Conservation (phyloP, 495 filamentous ascomycete species). For the Chlorociboria aeruginascens region DNA sequence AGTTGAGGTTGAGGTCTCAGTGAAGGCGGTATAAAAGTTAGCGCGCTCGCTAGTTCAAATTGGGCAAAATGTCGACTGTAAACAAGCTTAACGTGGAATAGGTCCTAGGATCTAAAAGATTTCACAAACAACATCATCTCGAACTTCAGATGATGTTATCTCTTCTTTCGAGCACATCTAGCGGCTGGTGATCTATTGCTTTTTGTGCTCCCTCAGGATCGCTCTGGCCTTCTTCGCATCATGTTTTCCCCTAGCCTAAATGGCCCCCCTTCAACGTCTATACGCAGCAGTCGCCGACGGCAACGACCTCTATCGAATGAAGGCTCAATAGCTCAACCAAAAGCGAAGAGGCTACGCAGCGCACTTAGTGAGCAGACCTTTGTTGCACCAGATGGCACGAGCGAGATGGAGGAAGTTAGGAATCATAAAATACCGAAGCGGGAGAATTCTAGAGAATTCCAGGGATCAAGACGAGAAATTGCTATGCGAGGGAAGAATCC, state of each 20-base stretch:
- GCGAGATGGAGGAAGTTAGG: constrained; percentile 37
- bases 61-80: too few relatives aligned
- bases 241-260: constrained; percentile 20
- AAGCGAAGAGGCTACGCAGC: constrained; percentile 60
- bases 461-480: constrained; percentile 33
- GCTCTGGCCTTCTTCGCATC: neutral
- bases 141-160: neutral
- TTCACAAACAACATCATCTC: neutral
- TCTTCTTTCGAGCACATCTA: neutral
- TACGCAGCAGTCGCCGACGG: constrained; percentile 48
- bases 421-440: constrained; percentile 31
- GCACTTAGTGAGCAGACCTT: constrained; percentile 44
- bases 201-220: neutral
- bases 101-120: too few relatives aligned
- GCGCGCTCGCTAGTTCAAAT: too few relatives aligned
- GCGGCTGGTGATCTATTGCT: neutral
- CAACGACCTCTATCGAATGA: constrained; percentile 56
- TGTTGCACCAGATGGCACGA: constrained; percentile 29
- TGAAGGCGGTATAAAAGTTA: too few relatives aligned
- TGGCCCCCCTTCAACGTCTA: constrained; percentile 26
- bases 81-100: too few relatives aligned
- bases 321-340: constrained; percentile 48
- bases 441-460: constrained; percentile 31
- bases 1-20: too few relatives aligned
- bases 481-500: constrained; percentile 48